Conservation (phyloP, 305 asterid genomes). For the Andrographis paniculata region DNA sequence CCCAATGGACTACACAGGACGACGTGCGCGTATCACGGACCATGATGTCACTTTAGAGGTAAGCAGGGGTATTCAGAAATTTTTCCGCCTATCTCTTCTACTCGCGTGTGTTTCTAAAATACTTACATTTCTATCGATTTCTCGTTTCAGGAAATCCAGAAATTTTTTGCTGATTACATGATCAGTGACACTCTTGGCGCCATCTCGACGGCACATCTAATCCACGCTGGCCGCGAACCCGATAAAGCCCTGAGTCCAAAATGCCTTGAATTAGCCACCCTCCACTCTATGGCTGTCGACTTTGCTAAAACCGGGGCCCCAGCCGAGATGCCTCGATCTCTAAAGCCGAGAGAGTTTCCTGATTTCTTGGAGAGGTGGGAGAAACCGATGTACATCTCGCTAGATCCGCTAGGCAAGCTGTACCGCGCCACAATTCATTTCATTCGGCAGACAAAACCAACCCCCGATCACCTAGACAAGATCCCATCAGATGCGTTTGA, state of each 20-base stretch:
- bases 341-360: conserved; percentile 73
- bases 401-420: conserved; percentile 64
- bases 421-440: conserved; percentile 56
- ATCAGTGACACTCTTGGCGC: conserved; percentile 75
- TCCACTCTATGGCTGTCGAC: conserved; percentile 95
- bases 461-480: conserved; percentile 18
- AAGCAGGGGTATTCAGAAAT: neutral
- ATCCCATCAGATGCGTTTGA: conserved; percentile 43
- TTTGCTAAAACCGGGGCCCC: conserved; percentile 95
- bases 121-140: neutral
- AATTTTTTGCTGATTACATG: conserved; percentile 84
- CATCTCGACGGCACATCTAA: conserved; percentile 80
- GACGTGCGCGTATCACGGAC: conserved; percentile 74
- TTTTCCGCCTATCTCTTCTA: neutral
- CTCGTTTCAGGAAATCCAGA: conserved; percentile 69
- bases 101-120: neutral
- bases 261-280: conserved; percentile 82
- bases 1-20: conserved; percentile 93
- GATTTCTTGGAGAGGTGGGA: conserved; percentile 94
- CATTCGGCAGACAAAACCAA: conserved; percentile 19
- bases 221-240: conserved; percentile 80
- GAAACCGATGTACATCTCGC: conserved; percentile 68
- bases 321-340: conserved; percentile 76
- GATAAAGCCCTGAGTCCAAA: conserved; percentile 67
- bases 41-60: conserved; percentile 83